Base-by-base conservation (phyloP, 2,329 filamentous ascomycete species). In the Emmonsiellopsis sp. region DNA sequence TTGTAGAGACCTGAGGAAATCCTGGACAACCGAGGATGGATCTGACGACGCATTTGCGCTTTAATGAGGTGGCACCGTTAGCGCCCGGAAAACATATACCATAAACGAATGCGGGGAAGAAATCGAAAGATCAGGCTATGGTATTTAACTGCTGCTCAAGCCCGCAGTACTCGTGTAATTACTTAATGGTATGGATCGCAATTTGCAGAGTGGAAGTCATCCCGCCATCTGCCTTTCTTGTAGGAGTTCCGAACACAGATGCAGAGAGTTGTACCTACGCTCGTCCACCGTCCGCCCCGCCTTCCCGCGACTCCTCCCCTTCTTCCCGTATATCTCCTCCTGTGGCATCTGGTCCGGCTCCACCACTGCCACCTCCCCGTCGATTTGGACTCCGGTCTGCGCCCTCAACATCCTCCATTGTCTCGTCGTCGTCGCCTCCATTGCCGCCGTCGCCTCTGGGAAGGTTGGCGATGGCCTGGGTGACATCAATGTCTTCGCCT, bases 271-370 rank as follows among this genome's bases (percentile, higher is more conserved):
- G 68, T 72, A 98, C 94, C 92, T 97, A 98, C 93, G 92, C 93
- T 96, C 93, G 84, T 75, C 88, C 94, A 66, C 94, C 93, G 74
- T 97, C 93, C 62, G 89, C 89, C 68, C 94, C 93, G 56, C 92
- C 93, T 72, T 95, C 90, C 74, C 94, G 81, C 59, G 92, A 83
- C 61, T 83, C 84, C 70, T 89, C 84, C 55, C 93, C 93, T 71
- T 97, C 93, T 70, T 94, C 85, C 71, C 91, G 83, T 62, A 95
- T 76, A 68, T 98, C 92, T 58, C 91, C 92, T 53, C 92, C 92
- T 2, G 91, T 95, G 51, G 91, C 91, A 71, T 81, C 90, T 53
- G 87, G 75, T 36, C 90, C 91, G 56, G 91, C 91, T 59, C 91
- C 91, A 56, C 90, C 90, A 61, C 83, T 85, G 59, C 79, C 81